A percentile compares a stretch with the other conserved stretches of the same genome.
Conservation (phyloP, 257 asterid species). For the Salvia miltiorrhiza region DNA sequence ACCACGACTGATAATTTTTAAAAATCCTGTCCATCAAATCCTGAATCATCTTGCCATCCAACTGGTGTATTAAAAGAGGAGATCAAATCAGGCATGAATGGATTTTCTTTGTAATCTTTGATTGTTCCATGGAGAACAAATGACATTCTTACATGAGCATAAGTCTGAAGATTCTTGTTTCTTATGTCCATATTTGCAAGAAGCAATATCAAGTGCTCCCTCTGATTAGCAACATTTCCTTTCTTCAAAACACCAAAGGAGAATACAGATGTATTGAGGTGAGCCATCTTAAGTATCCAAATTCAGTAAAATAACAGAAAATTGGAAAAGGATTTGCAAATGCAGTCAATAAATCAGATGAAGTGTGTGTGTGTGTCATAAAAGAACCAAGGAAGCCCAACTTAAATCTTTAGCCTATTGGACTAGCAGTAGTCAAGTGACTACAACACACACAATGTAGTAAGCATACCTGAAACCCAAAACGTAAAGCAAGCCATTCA, state of each 20-base stretch:
- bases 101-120: background rate
- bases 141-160: slow-evolving; percentile 45
- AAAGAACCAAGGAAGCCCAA: background rate
- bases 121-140: slow-evolving; percentile 15
- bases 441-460: background rate
- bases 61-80: slow-evolving; percentile 35
- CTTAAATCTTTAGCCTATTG: slow-evolving; percentile 1
- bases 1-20: slow-evolving; percentile 90
- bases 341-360: background rate
- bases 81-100: background rate
- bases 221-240: slow-evolving; percentile 96
- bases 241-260: slow-evolving; percentile 59
- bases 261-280: slow-evolving; percentile 21
- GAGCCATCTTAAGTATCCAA: slow-evolving; percentile 7
- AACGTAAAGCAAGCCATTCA: slow-evolving; percentile 91
- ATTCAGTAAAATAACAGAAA: background rate
- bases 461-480: slow-evolving; percentile 76
- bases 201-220: slow-evolving; percentile 95
- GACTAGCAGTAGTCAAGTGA: slow-evolving; percentile 1
- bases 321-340: background rate
- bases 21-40: slow-evolving; percentile 61
- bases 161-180: slow-evolving; percentile 48
- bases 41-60: slow-evolving; percentile 59
- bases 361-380: background rate
- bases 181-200: slow-evolving; percentile 92